These are phyloP conservation scores for Cladosporium sp. DNA, from an alignment of 2,329 filamentous ascomycete species.

Conservation along the genomic window DNA sequence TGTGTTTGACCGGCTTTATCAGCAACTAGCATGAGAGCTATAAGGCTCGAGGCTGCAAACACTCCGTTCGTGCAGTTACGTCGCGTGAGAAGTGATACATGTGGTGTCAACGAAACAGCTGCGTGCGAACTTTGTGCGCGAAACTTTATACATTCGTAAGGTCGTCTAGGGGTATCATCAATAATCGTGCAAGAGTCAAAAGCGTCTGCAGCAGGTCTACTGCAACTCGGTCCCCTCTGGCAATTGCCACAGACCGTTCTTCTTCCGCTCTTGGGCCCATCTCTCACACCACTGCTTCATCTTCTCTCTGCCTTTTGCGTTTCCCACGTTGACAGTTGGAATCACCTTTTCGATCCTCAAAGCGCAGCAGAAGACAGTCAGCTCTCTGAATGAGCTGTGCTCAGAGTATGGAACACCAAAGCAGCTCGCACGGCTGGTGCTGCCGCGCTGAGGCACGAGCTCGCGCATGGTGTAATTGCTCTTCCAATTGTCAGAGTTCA, in stretches of 20 bases:
- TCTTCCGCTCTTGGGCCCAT: constrained; percentile 63
- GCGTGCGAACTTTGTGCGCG: not conserved
- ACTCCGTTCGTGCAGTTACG: not conserved
- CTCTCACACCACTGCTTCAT: constrained; percentile 68
- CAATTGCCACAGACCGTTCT: constrained; percentile 58
- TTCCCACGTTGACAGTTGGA: constrained; percentile 87
- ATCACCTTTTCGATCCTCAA: constrained; percentile 86
- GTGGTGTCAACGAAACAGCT: not conserved
- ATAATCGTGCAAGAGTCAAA: not conserved
- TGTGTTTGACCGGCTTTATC: not conserved
- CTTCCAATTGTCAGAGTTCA: constrained; percentile 72
- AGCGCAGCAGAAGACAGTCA: constrained; percentile 89
- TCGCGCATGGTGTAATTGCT: constrained; percentile 70
- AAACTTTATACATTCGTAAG: not conserved
- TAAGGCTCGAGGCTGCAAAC: not conserved
- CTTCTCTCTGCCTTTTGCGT: constrained; percentile 60
- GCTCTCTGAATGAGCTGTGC: constrained; percentile 90
- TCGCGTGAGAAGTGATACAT: not conserved
- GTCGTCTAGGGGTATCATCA: not conserved
- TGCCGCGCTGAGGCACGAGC: constrained; percentile 78
- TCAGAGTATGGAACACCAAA: constrained; percentile 96
- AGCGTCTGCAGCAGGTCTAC: not conserved
- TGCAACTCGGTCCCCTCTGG: constrained; percentile 25
- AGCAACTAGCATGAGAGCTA: not conserved
- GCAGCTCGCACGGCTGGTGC: constrained; percentile 77